Conservation (phyloP, 2,329 filamentous ascomycete genomes). For the Geosmithia morbida region DNA sequence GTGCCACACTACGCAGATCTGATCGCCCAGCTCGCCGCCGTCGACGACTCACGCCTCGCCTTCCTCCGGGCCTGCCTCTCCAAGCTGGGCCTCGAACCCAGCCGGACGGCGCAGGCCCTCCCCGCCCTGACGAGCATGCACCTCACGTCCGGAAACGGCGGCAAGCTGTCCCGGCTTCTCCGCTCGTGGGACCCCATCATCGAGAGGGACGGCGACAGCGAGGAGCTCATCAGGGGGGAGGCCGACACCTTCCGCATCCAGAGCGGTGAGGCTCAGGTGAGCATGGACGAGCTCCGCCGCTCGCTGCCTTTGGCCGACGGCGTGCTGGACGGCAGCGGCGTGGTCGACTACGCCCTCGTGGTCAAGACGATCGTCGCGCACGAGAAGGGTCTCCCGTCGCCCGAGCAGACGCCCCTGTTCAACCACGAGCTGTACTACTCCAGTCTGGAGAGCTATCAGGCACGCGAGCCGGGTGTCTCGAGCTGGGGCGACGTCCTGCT, state of each 20-base stretch:
- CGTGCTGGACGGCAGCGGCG: conserved; percentile 30
- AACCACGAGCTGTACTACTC: conserved; percentile 69
- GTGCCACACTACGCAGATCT: conserved; percentile 57
- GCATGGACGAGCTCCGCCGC: conserved; percentile 36
- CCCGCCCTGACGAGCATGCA: conserved; percentile 74
- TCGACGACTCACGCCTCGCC: conserved; percentile 53
- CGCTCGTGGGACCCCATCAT: conserved; percentile 53
- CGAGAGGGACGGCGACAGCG: conserved; percentile 44
- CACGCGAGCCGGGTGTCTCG: conserved; percentile 31
- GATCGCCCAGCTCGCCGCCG: conserved; percentile 49
- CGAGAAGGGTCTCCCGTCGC: conserved; percentile 49
- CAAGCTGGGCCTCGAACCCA: conserved; percentile 67
- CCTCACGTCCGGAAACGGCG: conserved; percentile 53
- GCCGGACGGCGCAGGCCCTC: conserved; percentile 41
- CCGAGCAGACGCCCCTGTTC: conserved; percentile 70
- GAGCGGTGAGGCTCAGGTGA: conserved; percentile 45
- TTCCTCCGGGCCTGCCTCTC: conserved; percentile 70
- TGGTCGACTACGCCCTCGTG: conserved; percentile 60
- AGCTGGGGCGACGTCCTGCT: conserved; percentile 66
- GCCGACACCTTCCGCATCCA: conserved; percentile 73
- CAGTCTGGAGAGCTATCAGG: conserved; percentile 53
- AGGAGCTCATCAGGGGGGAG: conserved; percentile 64
- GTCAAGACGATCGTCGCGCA: conserved; percentile 65
- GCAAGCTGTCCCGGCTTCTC: conserved; percentile 54
- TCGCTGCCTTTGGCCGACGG: conserved; percentile 22